Conservation (phyloP, 768 basidiomycete genomes). For the Trametes elegans region DNA sequence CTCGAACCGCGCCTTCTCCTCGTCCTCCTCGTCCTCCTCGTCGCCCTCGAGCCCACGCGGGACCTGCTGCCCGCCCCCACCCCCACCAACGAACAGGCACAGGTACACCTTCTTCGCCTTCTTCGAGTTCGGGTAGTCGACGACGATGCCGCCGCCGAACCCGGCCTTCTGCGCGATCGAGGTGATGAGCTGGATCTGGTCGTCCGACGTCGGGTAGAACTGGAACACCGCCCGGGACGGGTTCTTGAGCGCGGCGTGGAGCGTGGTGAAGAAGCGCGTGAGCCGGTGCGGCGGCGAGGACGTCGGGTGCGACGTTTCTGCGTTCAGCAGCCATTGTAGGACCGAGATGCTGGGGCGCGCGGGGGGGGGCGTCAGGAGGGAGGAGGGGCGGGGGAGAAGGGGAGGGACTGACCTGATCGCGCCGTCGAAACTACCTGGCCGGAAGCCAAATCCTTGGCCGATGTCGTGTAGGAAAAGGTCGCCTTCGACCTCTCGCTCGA, state of each 20-base stretch:
- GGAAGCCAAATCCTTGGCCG: constrained; percentile 96
- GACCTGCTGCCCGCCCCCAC: constrained; percentile 48
- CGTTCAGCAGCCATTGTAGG: constrained; percentile 98
- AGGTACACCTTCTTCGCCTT: constrained; percentile 95
- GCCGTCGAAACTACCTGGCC: constrained; percentile 96
- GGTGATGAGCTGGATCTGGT: constrained; percentile 95
- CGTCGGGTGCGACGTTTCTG: constrained; percentile 86
- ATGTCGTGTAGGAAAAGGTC: constrained; percentile 97
- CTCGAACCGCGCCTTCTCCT: constrained; percentile 69
- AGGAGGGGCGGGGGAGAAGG: neutral
- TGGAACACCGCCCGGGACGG: constrained; percentile 86
- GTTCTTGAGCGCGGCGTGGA: constrained; percentile 82
- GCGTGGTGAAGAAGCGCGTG: constrained; percentile 88
- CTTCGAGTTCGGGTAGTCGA: constrained; percentile 96
- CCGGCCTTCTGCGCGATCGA: constrained; percentile 91
- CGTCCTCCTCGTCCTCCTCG: constrained; percentile 44
- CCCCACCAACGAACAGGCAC: constrained; percentile 87
- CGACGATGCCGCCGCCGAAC: constrained; percentile 93
- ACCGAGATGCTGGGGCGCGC: constrained; percentile 77
- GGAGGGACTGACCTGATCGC: constrained; percentile 75
- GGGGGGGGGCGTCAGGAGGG: neutral
- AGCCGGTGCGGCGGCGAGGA: constrained; percentile 87
- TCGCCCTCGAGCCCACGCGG: constrained; percentile 79
- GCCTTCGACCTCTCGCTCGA: constrained; percentile 93
- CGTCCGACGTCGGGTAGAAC: constrained; percentile 96